Percentiles rank a stretch among this genome's conserved stretches.
Evolutionary conservation across 2,329 filamentous ascomycete species (phyloP).

Genomic region (Xylaria polymorpha): DNA sequence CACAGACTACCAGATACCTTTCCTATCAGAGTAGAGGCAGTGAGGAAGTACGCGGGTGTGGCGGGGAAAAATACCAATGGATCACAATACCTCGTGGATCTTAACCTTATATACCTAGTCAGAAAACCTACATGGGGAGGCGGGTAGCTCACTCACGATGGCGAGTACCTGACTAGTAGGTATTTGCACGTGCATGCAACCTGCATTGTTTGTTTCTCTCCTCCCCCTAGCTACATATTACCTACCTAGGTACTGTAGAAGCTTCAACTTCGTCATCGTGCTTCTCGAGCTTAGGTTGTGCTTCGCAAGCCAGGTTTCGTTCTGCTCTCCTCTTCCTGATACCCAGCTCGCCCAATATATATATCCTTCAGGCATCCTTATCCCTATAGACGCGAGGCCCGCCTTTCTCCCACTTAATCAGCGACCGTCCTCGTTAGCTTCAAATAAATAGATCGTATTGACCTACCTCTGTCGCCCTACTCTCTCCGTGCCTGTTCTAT

Average conservation of each 20-base stretch:
- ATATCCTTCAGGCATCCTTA: not conserved
- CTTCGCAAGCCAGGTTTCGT: not conserved
- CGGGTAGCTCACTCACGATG: not conserved
- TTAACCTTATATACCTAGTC: not conserved
- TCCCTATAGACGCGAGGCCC: conserved; percentile 8
- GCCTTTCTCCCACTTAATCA: conserved; percentile 17
- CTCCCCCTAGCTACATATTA: not conserved
- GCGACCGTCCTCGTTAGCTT: conserved; percentile 5
- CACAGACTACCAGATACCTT: no score
- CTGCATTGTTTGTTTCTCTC: conserved; percentile 3
- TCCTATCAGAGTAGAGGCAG: not conserved
- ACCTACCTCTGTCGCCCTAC: not conserved
- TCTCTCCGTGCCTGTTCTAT: conserved; percentile 2
- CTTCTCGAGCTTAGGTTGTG: conserved; percentile 22
- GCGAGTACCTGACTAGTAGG: not conserved
- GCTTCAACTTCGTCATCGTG: conserved; percentile 40
- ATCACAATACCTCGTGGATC: not conserved
- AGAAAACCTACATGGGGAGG: not conserved
- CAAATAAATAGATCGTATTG: conserved; percentile 29
- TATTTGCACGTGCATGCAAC: conserved; percentile 17
- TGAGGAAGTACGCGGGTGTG: conserved; percentile 2
- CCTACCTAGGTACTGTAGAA: not conserved
- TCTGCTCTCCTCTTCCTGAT: not conserved
- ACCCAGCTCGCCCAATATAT: not conserved
- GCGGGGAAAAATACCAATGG: not conserved